A percentile compares a stretch with the other conserved stretches of the same genome.
Evolutionary conservation across 1,284 basidiomycete genomes (phyloP).

Genomic region (Heterobasidion irregulare): DNA sequence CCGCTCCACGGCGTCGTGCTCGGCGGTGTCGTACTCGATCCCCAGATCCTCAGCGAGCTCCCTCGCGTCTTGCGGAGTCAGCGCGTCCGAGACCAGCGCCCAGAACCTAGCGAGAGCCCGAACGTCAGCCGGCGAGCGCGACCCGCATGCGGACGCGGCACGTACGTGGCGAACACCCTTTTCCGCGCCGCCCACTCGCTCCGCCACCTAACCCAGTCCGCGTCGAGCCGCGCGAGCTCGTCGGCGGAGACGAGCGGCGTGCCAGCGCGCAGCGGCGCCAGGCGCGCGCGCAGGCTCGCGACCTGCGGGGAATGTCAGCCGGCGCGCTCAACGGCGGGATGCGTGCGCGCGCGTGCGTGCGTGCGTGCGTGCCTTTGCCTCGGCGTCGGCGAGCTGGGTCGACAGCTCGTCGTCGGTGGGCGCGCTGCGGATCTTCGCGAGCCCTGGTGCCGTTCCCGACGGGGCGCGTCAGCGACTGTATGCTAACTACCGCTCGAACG

Average conservation of each 20-base stretch:
- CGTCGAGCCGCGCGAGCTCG: conserved; percentile 52
- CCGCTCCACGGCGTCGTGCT: conserved; percentile 52
- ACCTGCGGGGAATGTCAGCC: conserved; percentile 29
- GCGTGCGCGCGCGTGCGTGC: too few species aligned
- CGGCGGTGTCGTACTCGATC: conserved; percentile 62
- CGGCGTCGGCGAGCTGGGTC: conserved; percentile 33
- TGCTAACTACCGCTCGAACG: too few species aligned
- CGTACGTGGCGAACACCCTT: conserved; percentile 63
- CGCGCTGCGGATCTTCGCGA: conserved; percentile 48
- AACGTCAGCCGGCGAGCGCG: background rate
- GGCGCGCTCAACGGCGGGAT: too few species aligned
- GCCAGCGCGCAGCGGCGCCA: conserved; percentile 61
- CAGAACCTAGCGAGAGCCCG: conserved; percentile 46
- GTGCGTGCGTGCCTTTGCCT: too few species aligned
- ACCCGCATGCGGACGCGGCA: conserved; percentile 6
- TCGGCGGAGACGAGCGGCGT: conserved; percentile 57
- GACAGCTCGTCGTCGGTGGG: conserved; percentile 66
- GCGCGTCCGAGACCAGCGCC: conserved; percentile 57
- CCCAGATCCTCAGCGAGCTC: conserved; percentile 65
- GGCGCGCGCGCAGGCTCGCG: conserved; percentile 33
- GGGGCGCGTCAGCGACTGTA: too few species aligned
- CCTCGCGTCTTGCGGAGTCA: conserved; percentile 53
- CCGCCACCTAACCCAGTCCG: conserved; percentile 65
- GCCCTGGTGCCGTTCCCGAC: conserved; percentile 35
- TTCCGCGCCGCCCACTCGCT: conserved; percentile 62